A percentile compares a stretch with the other conserved stretches of the same genome.
These are phyloP conservation scores for Phaseolus lunatus DNA, from an alignment of 306 rosid genomes.

Conservation along the genomic window DNA sequence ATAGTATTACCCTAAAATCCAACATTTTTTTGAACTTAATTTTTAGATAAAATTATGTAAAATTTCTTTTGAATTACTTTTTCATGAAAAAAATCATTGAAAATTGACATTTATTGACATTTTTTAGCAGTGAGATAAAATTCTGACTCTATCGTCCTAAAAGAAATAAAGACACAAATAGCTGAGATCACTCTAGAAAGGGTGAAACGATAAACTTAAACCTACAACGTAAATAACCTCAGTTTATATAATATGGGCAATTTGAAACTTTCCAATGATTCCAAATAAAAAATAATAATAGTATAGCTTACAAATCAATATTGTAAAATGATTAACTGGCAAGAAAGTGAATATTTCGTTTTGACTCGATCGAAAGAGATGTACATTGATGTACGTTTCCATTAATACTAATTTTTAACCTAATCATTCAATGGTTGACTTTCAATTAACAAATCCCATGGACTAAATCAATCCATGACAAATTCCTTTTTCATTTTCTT, in stretches of 20 bases:
- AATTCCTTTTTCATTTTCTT: background rate
- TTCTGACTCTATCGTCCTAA: no score
- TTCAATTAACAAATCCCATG: conserved; percentile 2
- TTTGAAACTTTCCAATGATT: background rate
- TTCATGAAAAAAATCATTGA: no score
- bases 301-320: background rate
- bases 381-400: background rate
- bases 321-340: background rate
- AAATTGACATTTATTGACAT: no score
- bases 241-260: background rate
- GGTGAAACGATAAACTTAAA: background rate
- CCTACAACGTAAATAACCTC: background rate
- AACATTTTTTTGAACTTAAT: no score
- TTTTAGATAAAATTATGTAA: no score
- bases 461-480: conserved; percentile 28
- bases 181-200: background rate
- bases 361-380: background rate
- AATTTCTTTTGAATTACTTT: no score
- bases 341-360: background rate
- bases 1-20: no score
- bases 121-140: no score
- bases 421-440: background rate
- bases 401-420: background rate
- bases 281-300: background rate
- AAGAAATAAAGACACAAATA: no score